Conservation (phyloP, 2,329 filamentous ascomycete species). For the Aureobasidium pullulans region DNA sequence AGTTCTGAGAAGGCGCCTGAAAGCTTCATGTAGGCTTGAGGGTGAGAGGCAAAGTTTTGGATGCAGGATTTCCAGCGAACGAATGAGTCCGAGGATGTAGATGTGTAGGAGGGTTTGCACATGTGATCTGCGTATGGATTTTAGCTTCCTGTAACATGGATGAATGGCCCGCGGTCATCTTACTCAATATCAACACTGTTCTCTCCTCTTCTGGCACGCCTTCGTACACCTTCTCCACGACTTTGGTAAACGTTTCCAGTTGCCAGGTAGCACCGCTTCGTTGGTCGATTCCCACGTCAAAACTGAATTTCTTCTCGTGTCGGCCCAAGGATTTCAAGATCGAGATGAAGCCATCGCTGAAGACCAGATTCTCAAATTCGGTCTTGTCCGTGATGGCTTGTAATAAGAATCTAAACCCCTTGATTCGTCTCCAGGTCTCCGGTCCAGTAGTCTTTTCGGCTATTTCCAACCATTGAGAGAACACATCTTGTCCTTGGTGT, state of each 20-base stretch:
- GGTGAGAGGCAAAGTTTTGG: constrained; percentile 56
- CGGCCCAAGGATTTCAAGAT: constrained; percentile 54
- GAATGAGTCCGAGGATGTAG: constrained; percentile 42
- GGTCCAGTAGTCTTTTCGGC: constrained; percentile 56
- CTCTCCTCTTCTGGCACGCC: constrained; percentile 52
- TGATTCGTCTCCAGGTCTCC: constrained; percentile 57
- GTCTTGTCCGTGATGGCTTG: constrained; percentile 44
- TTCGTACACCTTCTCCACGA: constrained; percentile 48
- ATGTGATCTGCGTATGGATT: constrained; percentile 59
- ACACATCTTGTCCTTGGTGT: constrained; percentile 50
- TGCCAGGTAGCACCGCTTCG: constrained; percentile 65
- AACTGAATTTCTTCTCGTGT: constrained; percentile 55
- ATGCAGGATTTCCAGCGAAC: constrained; percentile 63
- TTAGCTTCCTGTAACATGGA: not conserved
- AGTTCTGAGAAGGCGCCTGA: constrained; percentile 80
- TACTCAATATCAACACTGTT: constrained; percentile 64
- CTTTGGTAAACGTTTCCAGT: constrained; percentile 29
- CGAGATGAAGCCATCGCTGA: constrained; percentile 27
- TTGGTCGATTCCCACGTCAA: constrained; percentile 80
- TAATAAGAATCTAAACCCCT: constrained; percentile 75
- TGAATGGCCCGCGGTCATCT: not conserved
- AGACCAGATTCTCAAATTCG: constrained; percentile 29
- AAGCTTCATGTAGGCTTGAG: constrained; percentile 80
- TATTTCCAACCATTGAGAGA: constrained; percentile 58
- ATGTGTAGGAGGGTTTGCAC: constrained; percentile 76